These are phyloP conservation scores for Vanrija sp. DNA, from an alignment of 1,284 basidiomycete species.

Conservation along the genomic window DNA sequence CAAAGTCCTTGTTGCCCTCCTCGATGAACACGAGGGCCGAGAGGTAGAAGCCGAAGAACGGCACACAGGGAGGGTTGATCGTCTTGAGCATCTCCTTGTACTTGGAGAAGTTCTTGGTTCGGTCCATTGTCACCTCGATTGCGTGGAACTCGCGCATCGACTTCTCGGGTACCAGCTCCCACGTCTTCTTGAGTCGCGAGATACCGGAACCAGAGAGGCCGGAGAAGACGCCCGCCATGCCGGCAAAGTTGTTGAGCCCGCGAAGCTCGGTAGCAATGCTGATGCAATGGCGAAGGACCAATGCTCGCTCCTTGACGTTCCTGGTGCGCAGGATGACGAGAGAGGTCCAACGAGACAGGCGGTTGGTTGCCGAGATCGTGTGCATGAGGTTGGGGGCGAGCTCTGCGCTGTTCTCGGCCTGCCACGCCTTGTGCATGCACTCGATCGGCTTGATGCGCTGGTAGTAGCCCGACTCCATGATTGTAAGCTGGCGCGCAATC, in stretches of 20 bases:
- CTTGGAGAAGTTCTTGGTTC: slow-evolving; percentile 86
- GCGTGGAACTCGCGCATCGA: slow-evolving; percentile 51
- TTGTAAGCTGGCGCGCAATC: slow-evolving; percentile 87
- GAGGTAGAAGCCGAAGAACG: slow-evolving; percentile 95
- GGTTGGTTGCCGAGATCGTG: slow-evolving; percentile 85
- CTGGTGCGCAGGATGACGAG: slow-evolving; percentile 74
- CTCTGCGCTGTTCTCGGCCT: slow-evolving; percentile 16
- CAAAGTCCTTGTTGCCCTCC: slow-evolving; percentile 87
- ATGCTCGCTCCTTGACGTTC: slow-evolving; percentile 76
- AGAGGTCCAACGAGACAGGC: slow-evolving; percentile 79
- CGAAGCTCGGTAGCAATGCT: slow-evolving; percentile 82
- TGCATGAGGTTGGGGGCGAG: slow-evolving; percentile 56
- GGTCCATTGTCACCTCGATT: slow-evolving; percentile 80
- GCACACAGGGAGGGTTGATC: slow-evolving; percentile 90
- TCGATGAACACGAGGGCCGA: slow-evolving; percentile 96
- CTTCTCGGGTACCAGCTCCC: slow-evolving; percentile 55
- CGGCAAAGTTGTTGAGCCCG: slow-evolving; percentile 89
- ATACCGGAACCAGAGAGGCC: slow-evolving; percentile 92
- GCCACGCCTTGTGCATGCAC: slow-evolving; percentile 62
- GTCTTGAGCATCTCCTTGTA: slow-evolving; percentile 82
- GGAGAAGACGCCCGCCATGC: slow-evolving; percentile 91
- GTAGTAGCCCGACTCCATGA: slow-evolving; percentile 83
- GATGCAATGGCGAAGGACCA: slow-evolving; percentile 82
- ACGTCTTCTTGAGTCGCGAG: slow-evolving; percentile 84
- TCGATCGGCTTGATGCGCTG: slow-evolving; percentile 86